phyloP scores from a whole-genome alignment of 371 early-diverging fungal species.

The Funneliformis caledonium region DNA sequence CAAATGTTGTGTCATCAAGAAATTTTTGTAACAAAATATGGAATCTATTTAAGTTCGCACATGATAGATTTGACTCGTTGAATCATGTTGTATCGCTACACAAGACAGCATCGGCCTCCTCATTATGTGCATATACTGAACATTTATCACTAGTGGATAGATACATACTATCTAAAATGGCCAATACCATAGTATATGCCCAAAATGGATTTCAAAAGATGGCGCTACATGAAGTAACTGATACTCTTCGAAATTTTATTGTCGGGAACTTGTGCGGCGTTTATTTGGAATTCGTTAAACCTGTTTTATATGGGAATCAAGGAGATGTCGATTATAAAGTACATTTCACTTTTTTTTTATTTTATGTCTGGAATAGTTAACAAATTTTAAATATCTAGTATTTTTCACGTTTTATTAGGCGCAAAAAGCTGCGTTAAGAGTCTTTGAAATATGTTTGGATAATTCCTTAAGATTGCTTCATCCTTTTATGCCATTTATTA shows the following conservation, averaged over 20 bases:
- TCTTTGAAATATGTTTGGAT: slow-evolving; percentile 81
- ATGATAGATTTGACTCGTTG: slow-evolving; percentile 52
- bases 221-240: slow-evolving; percentile 87
- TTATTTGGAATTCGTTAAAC: slow-evolving; percentile 87
- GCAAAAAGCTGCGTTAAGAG: slow-evolving; percentile 47
- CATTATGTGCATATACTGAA: neutral
- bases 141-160: slow-evolving; percentile 73
- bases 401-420: slow-evolving; percentile 13
- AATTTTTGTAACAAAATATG: slow-evolving; percentile 99
- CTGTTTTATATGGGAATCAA: slow-evolving; percentile 55
- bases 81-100: slow-evolving; percentile 10
- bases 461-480: slow-evolving; percentile 86
- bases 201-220: slow-evolving; percentile 71
- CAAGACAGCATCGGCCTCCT: neutral
- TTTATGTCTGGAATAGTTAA: neutral
- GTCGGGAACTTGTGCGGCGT: slow-evolving; percentile 95
- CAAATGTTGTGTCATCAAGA: slow-evolving; percentile 89
- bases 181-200: slow-evolving; percentile 67
- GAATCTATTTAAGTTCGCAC: slow-evolving; percentile 90
- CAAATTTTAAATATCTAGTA: neutral
- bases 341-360: slow-evolving; percentile 35
- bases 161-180: slow-evolving; percentile 87
- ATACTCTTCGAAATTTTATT: slow-evolving; percentile 86
- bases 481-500: slow-evolving; percentile 99
- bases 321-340: slow-evolving; percentile 51